These are phyloP conservation scores for Blepharisma japonicum DNA, from an alignment of 73 alveolate species.

Conservation along the genomic window DNA sequence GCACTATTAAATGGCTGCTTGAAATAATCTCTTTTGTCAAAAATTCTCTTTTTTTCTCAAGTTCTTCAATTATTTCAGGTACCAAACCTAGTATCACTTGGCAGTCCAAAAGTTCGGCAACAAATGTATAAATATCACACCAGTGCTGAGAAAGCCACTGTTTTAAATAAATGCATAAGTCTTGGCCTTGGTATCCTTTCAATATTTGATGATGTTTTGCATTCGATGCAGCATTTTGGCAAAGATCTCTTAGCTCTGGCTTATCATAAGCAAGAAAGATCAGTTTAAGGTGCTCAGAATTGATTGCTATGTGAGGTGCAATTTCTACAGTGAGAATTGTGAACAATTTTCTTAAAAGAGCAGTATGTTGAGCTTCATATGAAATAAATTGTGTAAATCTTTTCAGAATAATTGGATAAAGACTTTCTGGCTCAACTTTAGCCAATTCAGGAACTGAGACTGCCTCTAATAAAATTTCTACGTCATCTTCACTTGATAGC, in stretches of 20 bases:
- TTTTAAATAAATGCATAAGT: constrained; percentile 2
- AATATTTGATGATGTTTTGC: background rate
- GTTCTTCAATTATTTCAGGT: background rate
- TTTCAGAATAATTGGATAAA: background rate
- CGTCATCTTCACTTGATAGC: constrained; percentile 66
- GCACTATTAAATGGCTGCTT: background rate
- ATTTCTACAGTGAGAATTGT: background rate
- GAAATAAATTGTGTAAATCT: background rate
- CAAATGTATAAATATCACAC: background rate
- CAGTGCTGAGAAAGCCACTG: background rate
- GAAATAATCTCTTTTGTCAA: background rate
- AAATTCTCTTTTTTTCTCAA: background rate
- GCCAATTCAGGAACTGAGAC: too few relatives aligned
- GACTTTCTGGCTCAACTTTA: too few relatives aligned
- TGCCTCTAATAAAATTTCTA: constrained; percentile 31
- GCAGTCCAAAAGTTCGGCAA: background rate
- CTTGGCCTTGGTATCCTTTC: constrained; percentile 6
- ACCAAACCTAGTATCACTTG: background rate
- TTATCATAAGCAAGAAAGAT: background rate
- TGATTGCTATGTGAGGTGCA: background rate
- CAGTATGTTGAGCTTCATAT: background rate
- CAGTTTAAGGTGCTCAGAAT: background rate
- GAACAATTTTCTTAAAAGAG: background rate
- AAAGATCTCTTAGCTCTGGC: background rate
- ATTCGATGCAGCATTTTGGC: background rate